Evolutionary conservation across 73 alveolate species (phyloP).

Genomic region (Tetrahymena elliotti): DNA sequence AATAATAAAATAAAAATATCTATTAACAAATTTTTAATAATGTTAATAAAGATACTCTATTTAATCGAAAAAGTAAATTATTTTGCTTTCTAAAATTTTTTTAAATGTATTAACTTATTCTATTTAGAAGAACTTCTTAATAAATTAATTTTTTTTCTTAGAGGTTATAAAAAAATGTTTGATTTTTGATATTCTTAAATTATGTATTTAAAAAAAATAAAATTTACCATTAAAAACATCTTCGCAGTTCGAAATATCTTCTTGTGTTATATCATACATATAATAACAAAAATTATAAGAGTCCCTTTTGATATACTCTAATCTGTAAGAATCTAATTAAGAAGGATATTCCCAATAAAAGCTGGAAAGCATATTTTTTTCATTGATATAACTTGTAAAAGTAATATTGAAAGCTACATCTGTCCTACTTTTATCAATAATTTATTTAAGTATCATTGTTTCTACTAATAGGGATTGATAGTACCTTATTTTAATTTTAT

Average conservation of each 20-base stretch:
- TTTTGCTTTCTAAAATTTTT: no score
- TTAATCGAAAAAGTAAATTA: no score
- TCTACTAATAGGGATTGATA: background rate
- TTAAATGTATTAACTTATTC: no score
- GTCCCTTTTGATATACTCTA: background rate
- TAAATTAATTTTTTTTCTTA: no score
- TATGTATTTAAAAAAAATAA: background rate
- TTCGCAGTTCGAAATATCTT: background rate
- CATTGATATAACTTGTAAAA: background rate
- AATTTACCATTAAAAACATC: background rate
- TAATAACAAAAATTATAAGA: background rate
- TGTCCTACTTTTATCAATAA: background rate
- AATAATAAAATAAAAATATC: no score
- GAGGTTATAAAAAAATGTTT: no score
- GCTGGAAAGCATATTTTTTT: background rate
- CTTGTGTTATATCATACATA: background rate
- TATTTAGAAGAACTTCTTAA: no score
- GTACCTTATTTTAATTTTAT: background rate
- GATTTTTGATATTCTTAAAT: no score
- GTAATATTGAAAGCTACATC: background rate
- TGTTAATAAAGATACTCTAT: no score
- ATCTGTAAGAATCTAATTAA: background rate
- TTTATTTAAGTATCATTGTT: background rate
- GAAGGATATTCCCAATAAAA: background rate
- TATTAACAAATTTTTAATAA: no score